phyloP scores from a whole-genome alignment of 2,329 filamentous ascomycete genomes.

The Pestalotiopsis sp. region DNA sequence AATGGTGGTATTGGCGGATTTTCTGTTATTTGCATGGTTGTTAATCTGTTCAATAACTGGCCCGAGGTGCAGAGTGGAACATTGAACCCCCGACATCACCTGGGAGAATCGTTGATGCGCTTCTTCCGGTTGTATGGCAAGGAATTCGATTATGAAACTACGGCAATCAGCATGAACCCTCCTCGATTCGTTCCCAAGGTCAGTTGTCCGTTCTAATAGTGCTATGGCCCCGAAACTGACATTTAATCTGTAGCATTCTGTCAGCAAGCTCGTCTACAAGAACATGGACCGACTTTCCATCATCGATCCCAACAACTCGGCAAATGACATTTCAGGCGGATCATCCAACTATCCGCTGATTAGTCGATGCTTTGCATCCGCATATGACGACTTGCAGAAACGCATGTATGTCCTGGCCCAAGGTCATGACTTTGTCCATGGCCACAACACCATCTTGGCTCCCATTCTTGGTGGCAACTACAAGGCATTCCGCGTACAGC shows the following conservation, averaged over 20 bases:
- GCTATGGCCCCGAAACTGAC: not conserved
- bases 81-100: conserved; percentile 64
- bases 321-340: conserved; percentile 90
- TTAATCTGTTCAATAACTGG: conserved; percentile 83
- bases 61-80: conserved; percentile 68
- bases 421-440: conserved; percentile 28
- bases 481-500: conserved; percentile 70
- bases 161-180: conserved; percentile 76
- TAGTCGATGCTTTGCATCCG: conserved; percentile 69
- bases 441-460: conserved; percentile 64
- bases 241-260: not conserved
- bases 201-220: conserved; percentile 31
- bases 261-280: conserved; percentile 52
- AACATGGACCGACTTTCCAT: conserved; percentile 76
- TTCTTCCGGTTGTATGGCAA: conserved; percentile 92
- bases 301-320: conserved; percentile 83
- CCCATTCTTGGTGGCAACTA: conserved; percentile 81
- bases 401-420: conserved; percentile 58
- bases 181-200: conserved; percentile 75
- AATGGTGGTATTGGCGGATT: conserved; percentile 93
- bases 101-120: conserved; percentile 81
- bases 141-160: conserved; percentile 69
- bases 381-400: conserved; percentile 58
- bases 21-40: conserved; percentile 89
- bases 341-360: conserved; percentile 73